Base-by-base conservation (phyloP, 2,329 filamentous ascomycete species). In the Fusarium irregulare region DNA sequence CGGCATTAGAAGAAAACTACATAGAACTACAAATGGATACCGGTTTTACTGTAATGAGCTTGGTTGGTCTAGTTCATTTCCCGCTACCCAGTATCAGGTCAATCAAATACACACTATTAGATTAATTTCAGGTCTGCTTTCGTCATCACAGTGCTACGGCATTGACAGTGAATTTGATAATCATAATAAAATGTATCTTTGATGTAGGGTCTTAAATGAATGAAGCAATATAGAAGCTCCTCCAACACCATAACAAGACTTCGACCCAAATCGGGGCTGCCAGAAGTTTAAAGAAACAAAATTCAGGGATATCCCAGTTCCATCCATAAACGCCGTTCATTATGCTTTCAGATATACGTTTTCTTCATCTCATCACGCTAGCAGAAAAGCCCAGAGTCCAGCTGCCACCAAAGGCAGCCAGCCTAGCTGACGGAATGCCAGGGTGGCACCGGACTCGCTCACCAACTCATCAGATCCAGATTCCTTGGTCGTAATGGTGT, bases 401-500 rank as follows among this genome's bases (percentile, higher is more conserved):
- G 79, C 81, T 4, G 77, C 46, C 6, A 81, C 53, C 5, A 86
- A 56, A 0, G 85, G 83, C 40, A 84, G 59, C 74, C 81, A 85
- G 32, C 70, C 64, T 9, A 75, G 44, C 7, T 66, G 57, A 6
- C 56, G 64, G 7, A 72, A 46, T 3, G 72, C 50, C 46, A 70
- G 67, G 12, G 48, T 46, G 48, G 78, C 78, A 47, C 74, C 73
- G 58, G 77, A 73, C 41, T 78, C 64, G 50, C 76, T 59, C 45
- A 75, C 68, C 66, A 79, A 79, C 13, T 74, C 71, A 42, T 80
- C 75, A 60, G 75, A 73, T 67, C 80, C 80, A 18, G 83, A 79
- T 21, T 79, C 76, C 60, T 81, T 82, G 28, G 83, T 86, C 55
- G 85, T 85, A 75, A 90, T 86, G 63, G 91, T 89, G 84, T 93